Conservation (phyloP, 495 filamentous ascomycete species). For the Talaromyces wortmannii region DNA sequence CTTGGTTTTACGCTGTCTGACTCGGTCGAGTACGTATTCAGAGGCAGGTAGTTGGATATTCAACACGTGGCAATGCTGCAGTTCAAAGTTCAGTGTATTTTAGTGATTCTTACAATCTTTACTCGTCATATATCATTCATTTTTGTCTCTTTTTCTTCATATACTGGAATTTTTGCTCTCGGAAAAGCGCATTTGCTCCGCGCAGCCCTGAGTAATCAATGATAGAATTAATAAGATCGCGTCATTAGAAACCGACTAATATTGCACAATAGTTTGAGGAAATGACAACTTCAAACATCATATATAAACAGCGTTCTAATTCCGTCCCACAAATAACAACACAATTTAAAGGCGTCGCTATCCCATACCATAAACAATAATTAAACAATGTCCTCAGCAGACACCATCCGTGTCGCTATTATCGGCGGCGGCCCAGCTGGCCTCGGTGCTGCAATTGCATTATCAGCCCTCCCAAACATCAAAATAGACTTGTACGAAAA, state of each 20-base stretch:
- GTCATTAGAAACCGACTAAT: not conserved
- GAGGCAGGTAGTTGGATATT: too few species aligned
- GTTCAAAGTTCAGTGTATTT: too few species aligned
- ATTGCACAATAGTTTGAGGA: not conserved
- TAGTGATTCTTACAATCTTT: too few species aligned
- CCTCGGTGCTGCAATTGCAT: slow-evolving; percentile 39
- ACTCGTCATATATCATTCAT: too few species aligned
- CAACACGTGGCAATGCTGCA: too few species aligned
- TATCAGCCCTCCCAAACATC: slow-evolving; percentile 36
- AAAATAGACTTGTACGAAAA: slow-evolving; percentile 42
- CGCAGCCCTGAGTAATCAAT: too few species aligned
- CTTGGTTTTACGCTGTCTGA: too few species aligned
- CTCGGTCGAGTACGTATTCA: too few species aligned
- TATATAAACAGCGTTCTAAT: not conserved
- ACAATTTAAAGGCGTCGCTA: not conserved
- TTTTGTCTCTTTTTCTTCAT: too few species aligned
- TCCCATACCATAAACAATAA: not conserved
- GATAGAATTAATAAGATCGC: slow-evolving; percentile 10
- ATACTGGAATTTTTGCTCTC: too few species aligned
- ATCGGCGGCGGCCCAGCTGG: slow-evolving; percentile 44
- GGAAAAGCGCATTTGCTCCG: too few species aligned
- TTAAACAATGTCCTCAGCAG: not conserved
- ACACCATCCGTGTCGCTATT: slow-evolving; percentile 19
- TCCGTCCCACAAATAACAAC: too few species aligned
- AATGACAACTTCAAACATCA: not conserved